These are phyloP conservation scores for Pseudocercospora vitis DNA, from an alignment of 2,329 filamentous ascomycete species.

Conservation along the genomic window DNA sequence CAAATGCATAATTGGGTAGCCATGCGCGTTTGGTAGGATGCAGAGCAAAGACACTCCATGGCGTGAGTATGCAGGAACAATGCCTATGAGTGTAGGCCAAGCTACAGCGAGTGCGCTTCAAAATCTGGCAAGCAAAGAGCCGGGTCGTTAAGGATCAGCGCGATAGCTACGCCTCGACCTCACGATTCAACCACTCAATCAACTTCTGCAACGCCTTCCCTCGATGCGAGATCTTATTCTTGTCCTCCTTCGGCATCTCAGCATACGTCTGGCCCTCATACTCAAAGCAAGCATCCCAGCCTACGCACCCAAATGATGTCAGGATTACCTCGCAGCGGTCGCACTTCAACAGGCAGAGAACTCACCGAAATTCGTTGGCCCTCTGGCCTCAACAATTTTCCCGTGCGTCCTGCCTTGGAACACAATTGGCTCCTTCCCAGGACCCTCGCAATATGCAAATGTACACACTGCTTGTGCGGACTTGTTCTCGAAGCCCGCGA, in stretches of 20 bases:
- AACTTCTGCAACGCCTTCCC: slow-evolving; percentile 84
- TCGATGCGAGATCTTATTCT: slow-evolving; percentile 93
- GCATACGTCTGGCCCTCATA: slow-evolving; percentile 89
- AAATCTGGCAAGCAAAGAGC: no score
- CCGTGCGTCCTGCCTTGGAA: slow-evolving; percentile 90
- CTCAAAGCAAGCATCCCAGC: slow-evolving; percentile 97
- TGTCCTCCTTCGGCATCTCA: slow-evolving; percentile 85
- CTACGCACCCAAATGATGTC: no score
- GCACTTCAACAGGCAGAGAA: no score
- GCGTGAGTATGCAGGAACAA: no score
- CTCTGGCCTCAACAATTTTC: slow-evolving; percentile 53
- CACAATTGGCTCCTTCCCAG: slow-evolving; percentile 76
- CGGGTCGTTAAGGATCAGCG: not conserved
- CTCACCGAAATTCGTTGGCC: slow-evolving; percentile 79
- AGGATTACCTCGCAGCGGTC: no score
- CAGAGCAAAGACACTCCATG: no score
- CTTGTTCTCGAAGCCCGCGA: slow-evolving; percentile 86
- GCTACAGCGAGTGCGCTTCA: no score
- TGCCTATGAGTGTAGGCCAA: no score
- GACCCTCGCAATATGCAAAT: slow-evolving; percentile 86
- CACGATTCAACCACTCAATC: slow-evolving; percentile 64
- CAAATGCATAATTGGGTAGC: no score
- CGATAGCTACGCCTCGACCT: slow-evolving; percentile 25
- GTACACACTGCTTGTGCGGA: slow-evolving; percentile 92
- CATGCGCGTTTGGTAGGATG: no score